Evolutionary conservation across 805 yeast species (phyloP), one percentile per base, ranked within the genome.

Genomic region (Pichia pseudocactophila): DNA sequence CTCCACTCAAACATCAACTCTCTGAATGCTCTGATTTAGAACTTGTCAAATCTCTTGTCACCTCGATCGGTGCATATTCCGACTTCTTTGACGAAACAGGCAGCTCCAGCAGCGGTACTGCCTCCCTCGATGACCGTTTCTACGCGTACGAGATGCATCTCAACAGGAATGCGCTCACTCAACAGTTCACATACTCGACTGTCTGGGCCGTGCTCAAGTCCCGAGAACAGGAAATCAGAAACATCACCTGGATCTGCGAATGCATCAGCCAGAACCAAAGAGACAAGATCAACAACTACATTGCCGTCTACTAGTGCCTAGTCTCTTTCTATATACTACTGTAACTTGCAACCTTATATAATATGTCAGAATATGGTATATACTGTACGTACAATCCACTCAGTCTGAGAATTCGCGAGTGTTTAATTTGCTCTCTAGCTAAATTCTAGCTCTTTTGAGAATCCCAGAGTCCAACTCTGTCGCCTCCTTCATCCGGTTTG

Each of bases 191-290:
- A 15, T 75, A 83, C 54, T 75, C 88, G 31, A 82, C 96, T 2
- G 71, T 92, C 43, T 92, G 96, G 92, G 96, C 96, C 7, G 92
- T 96, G 95, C 75, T 94, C 59, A 83, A 87, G 64, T 82, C 96
- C 15, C 84, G 83, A 58, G 98, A 92, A 65, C 98, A 94, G 66
- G 99, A 92, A 64, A 78, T 94, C 46, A 77, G 98, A 65, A 92
- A 92, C 62, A 82, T 92, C 51, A 87, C 97, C n/a, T 92, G 99
- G 99, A 90, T 92, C 44, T 96, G 97, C 39, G 99, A 92, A 68
- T 92, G 99, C 70, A 92, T 92, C 68, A 96, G 97, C 27, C 98
- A 94, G 64, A 89, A 88, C 61, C 99, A 92, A 71, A 86, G 88
- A 68, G 94, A 86, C 59, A 78, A 96, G 63, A 86, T 92, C 51